phyloP scores from a whole-genome alignment of 2,329 filamentous ascomycete genomes.

The Plectosphaerella plurivora region DNA sequence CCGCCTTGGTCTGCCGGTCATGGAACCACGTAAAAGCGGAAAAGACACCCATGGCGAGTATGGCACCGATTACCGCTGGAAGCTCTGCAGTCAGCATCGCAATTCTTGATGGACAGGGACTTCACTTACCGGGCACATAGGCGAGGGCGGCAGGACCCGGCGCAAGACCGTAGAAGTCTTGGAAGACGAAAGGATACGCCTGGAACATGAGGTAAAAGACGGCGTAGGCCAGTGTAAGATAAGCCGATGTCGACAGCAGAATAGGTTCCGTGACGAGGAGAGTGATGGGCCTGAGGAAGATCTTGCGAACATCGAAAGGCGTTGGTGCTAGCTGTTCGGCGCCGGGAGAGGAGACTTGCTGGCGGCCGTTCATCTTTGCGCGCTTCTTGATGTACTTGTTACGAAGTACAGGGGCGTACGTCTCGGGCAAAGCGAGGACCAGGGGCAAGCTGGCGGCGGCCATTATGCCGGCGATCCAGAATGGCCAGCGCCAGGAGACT shows the following conservation, averaged over 20 bases:
- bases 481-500: slow-evolving; percentile 33
- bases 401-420: slow-evolving; percentile 46
- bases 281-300: slow-evolving; percentile 43
- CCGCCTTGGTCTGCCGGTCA: slow-evolving; percentile 16
- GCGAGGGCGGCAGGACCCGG: slow-evolving; percentile 40
- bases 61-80: slow-evolving; percentile 18
- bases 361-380: slow-evolving; percentile 40
- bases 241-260: slow-evolving; percentile 40
- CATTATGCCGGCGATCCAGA: slow-evolving; percentile 32
- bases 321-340: slow-evolving; percentile 21
- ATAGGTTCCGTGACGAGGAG: slow-evolving; percentile 46
- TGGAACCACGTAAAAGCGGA: slow-evolving; percentile 21
- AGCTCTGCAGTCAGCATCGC: background rate
- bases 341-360: slow-evolving; percentile 21
- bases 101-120: background rate
- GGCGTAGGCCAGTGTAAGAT: slow-evolving; percentile 46
- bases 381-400: slow-evolving; percentile 41
- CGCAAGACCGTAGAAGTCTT: slow-evolving; percentile 37
- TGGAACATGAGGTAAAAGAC: slow-evolving; percentile 49
- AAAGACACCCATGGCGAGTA: slow-evolving; percentile 17
- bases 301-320: slow-evolving; percentile 33
- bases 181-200: slow-evolving; percentile 45
- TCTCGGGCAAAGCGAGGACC: slow-evolving; percentile 35
- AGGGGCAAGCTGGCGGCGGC: slow-evolving; percentile 21
- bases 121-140: slow-evolving; percentile 41